These are phyloP conservation scores for Geotrichum klebahnii DNA, from an alignment of 1,139 yeast species.

Conservation along the genomic window DNA sequence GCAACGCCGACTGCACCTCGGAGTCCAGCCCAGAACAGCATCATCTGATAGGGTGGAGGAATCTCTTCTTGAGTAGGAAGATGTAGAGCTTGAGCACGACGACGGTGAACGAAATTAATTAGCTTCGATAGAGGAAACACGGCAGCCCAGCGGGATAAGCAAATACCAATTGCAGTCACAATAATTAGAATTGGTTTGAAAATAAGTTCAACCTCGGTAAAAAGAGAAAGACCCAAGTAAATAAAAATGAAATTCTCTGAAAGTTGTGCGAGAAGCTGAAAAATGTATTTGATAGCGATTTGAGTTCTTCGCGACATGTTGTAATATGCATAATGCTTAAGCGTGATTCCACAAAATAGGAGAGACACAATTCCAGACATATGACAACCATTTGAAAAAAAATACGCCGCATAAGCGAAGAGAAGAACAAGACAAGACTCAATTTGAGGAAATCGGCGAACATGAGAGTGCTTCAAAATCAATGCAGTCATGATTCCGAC, in stretches of 20 bases:
- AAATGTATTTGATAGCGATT: constrained; percentile 89
- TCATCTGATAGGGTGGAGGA: constrained; percentile 93
- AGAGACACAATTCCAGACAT: constrained; percentile 98
- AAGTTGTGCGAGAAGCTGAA: constrained; percentile 88
- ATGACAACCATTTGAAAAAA: constrained; percentile 97
- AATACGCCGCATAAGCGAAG: constrained; percentile 92
- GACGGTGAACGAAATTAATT: constrained; percentile 71
- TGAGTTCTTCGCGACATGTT: constrained; percentile 97
- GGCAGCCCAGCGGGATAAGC: constrained; percentile 95
- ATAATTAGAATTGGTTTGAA: constrained; percentile 91
- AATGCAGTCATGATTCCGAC: constrained; percentile 88
- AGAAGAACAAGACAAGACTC: constrained; percentile 89
- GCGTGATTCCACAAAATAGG: constrained; percentile 90
- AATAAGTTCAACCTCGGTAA: constrained; percentile 92
- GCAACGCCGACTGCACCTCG: constrained; percentile 99
- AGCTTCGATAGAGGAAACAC: constrained; percentile 89
- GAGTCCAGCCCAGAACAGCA: constrained; percentile 99
- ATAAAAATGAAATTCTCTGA: constrained; percentile 96
- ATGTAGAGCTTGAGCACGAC: constrained; percentile 42
- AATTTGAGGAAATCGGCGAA: constrained; percentile 89
- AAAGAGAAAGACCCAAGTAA: constrained; percentile 85
- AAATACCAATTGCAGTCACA: constrained; percentile 82
- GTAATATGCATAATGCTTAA: constrained; percentile 93
- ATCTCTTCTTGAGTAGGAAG: constrained; percentile 74
- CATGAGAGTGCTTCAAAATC: constrained; percentile 84